Percentiles rank a stretch among this genome's conserved stretches.
Evolutionary conservation across 306 rosid species (phyloP).

Genomic region (Aeschynomene evenia): DNA sequence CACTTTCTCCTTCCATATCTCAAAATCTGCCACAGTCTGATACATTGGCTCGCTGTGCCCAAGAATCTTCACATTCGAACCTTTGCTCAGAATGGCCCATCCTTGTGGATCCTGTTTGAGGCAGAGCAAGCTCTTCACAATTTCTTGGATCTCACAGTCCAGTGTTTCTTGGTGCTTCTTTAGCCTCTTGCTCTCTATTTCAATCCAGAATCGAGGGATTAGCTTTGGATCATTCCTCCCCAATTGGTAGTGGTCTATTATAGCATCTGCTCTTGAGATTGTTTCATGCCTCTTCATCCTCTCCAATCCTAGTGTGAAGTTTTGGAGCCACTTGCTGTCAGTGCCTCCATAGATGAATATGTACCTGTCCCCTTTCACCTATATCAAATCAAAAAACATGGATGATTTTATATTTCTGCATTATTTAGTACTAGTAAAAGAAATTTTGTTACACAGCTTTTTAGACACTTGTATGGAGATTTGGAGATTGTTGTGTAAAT

Average conservation of each 20-base stretch:
- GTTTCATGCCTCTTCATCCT: constrained; percentile 22
- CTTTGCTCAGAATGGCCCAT: constrained; percentile 40
- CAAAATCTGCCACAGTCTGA: constrained; percentile 34
- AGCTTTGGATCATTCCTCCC: constrained; percentile 25
- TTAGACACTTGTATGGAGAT: too few species aligned
- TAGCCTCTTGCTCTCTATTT: constrained; percentile 37
- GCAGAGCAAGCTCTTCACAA: constrained; percentile 34
- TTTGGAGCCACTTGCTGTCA: constrained; percentile 32
- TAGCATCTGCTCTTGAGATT: constrained; percentile 22
- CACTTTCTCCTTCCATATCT: constrained; percentile 32
- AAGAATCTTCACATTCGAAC: constrained; percentile 26
- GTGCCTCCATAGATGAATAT: constrained; percentile 39
- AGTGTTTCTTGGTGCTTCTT: constrained; percentile 27
- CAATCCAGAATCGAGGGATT: constrained; percentile 43
- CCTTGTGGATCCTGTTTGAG: constrained; percentile 36
- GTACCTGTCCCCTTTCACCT: constrained; percentile 37
- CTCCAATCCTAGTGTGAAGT: constrained; percentile 29
- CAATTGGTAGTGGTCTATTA: constrained; percentile 32
- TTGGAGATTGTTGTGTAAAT: too few species aligned
- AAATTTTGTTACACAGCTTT: too few species aligned
- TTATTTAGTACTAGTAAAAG: not conserved
- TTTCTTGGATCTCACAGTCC: constrained; percentile 35
- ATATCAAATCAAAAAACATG: not conserved
- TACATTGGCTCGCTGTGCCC: constrained; percentile 37
- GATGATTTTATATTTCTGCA: not conserved